Base-by-base conservation (phyloP, 306 rosid species). In the Calophaca sinica region DNA sequence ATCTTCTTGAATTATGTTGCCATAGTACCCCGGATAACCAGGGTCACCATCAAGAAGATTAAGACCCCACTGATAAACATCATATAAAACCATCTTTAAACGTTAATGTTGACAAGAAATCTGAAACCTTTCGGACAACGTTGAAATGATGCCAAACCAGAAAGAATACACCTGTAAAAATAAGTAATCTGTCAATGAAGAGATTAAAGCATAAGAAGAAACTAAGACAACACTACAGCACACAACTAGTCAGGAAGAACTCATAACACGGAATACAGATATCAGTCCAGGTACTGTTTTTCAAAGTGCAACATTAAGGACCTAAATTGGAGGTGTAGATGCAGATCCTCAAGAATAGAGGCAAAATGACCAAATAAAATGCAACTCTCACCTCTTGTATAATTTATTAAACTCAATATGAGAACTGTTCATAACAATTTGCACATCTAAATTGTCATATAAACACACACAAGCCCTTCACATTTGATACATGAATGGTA, bases 31-130 rank as follows among this genome's bases (percentile, higher is more conserved):
- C 46, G 85, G 63, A 79, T 79, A 75, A 72, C 36, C 61, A 41
- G 88, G 87, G 69, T 90, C 88, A 7, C 83, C 78, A 32, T 80
- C 88, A 61, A 91, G 49, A 68, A 93, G 79, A 70, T 77, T 82
- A 68, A 82, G 70, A 78, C 89, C 92, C 93, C 97, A 93, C 66
- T 83, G 87, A 13, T 79, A 49, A 76, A 86, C 79, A 68, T 86
- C 96, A 64, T 84, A 57, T 20, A 84, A 67, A 70, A 67, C 86
- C 93, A 88, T 93, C 83, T 82, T 81, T 52, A 69, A 51, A 32
- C 32, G 62, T 62, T 48, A 55, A 52, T 68, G 9, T 28, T 38
- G 49, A 79, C 51, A 41, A 75, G 13, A 28, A 76, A 42, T 80
- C 57, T 42, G 68, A 61, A 75, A 72, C 68, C 77, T 70, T 68